These are phyloP conservation scores for Strigomonas oncopelti DNA, from an alignment of 208 protist species.

Conservation along the genomic window DNA sequence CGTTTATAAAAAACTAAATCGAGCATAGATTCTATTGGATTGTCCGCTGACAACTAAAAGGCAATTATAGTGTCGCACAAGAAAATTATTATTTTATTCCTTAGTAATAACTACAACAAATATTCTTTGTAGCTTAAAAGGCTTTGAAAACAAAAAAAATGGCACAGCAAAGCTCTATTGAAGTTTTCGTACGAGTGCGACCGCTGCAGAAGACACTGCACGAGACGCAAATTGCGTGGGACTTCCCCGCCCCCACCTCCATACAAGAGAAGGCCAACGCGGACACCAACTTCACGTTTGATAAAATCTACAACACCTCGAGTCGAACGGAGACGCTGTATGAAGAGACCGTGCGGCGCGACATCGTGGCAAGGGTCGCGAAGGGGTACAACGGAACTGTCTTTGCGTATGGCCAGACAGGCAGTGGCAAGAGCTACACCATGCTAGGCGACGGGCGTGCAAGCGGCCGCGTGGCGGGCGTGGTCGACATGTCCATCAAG, in stretches of 20 bases:
- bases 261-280: slow-evolving; percentile 50
- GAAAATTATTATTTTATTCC: neutral
- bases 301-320: slow-evolving; percentile 48
- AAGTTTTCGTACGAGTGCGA: slow-evolving; percentile 66
- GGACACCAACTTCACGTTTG: slow-evolving; percentile 70
- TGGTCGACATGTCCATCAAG: neutral
- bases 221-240: slow-evolving; percentile 39
- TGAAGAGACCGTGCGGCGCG: slow-evolving; percentile 33
- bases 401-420: slow-evolving; percentile 89
- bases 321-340: slow-evolving; percentile 51
- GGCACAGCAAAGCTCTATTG: slow-evolving; percentile 41
- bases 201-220: slow-evolving; percentile 47
- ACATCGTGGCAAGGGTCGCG: slow-evolving; percentile 54
- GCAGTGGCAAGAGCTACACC: slow-evolving; percentile 89
- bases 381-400: slow-evolving; percentile 87
- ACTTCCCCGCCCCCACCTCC: slow-evolving; percentile 20
- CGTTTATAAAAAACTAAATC: too few species aligned
- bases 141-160: too few species aligned
- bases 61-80: too few species aligned
- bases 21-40: too few species aligned
- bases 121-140: too few species aligned
- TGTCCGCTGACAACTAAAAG: neutral
- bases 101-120: slow-evolving; percentile 1
- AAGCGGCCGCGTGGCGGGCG: slow-evolving; percentile 5
- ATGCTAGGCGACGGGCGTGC: slow-evolving; percentile 78